phyloP scores from a whole-genome alignment of 352 stramenopile genomes.

The Globisporangium nagaii region DNA sequence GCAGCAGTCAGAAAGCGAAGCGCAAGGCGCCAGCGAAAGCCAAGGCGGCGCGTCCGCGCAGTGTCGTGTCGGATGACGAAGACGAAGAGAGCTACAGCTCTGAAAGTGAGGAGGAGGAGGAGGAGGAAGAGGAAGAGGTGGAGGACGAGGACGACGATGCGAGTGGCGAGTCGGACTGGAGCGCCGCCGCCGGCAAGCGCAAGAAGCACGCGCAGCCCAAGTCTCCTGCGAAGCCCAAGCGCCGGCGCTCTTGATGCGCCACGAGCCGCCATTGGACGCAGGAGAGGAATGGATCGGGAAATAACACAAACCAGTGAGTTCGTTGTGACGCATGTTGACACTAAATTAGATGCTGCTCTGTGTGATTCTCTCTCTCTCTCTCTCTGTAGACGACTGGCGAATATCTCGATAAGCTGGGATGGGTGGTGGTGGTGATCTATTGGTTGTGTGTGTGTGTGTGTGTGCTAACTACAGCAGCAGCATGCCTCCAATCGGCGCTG shows the following conservation, averaged over 20 bases:
- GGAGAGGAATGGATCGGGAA: no score
- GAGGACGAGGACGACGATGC: conserved; percentile 21
- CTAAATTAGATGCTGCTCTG: no score
- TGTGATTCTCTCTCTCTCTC: not conserved
- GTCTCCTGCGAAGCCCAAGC: conserved; percentile 17
- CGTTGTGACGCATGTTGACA: conserved; percentile 1
- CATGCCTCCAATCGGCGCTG: conserved; percentile 15
- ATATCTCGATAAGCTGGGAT: no score
- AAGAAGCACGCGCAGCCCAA: conserved; percentile 17
- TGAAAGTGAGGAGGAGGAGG: conserved; percentile 48
- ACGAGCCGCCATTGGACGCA: no score
- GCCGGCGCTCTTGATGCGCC: conserved; percentile 14
- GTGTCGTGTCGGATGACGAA: conserved; percentile 36
- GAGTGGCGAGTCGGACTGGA: conserved; percentile 38
- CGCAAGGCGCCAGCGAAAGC: not conserved
- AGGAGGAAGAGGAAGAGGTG: conserved; percentile 25
- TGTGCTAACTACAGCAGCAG: conserved; percentile 5
- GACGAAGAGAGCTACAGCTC: conserved; percentile 43
- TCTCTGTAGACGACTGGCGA: not conserved
- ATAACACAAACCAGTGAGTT: no score
- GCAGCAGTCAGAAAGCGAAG: conserved; percentile 18
- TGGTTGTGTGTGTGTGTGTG: no score
- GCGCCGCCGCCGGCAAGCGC: conserved; percentile 19
- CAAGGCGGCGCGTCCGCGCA: not conserved
- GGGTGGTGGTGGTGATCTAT: not conserved